A percentile compares a stretch with the other conserved stretches of the same genome.
Conservation (phyloP, 257 asterid species). For the Ocimum tenuiflorum region DNA sequence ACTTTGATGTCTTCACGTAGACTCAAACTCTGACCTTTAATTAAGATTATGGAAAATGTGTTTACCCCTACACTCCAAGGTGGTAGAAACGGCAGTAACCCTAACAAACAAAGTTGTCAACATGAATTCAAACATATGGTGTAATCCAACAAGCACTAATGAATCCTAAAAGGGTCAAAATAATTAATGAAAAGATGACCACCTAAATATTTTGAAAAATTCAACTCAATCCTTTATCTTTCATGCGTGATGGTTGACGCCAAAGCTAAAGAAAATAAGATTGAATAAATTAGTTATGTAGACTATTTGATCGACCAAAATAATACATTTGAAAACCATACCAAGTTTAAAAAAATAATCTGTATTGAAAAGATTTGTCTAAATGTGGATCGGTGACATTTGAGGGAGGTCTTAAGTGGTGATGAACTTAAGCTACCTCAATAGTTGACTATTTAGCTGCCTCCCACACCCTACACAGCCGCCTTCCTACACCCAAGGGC, state of each 20-base stretch:
- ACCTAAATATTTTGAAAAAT: conserved; percentile 4
- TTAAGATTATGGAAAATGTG: too few relatives aligned
- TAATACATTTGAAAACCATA: not conserved
- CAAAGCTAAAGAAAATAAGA: conserved; percentile 12
- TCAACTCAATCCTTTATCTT: conserved; percentile 15
- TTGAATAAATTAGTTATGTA: not conserved
- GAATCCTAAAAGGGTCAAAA: not conserved
- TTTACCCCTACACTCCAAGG: too few relatives aligned
- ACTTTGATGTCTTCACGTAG: too few relatives aligned
- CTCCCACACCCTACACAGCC: not conserved
- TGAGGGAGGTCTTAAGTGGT: conserved; percentile 62
- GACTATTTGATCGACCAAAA: not conserved
- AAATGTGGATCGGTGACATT: conserved; percentile 35
- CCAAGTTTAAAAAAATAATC: not conserved
- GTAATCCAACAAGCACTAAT: not conserved
- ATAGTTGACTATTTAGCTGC: conserved; percentile 39
- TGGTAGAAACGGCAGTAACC: not conserved
- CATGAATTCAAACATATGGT: not conserved
- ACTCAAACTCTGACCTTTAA: too few relatives aligned
- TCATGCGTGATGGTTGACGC: conserved; percentile 42
- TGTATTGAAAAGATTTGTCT: conserved; percentile 12
- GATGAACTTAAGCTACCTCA: conserved; percentile 29
- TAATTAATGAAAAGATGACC: not conserved
- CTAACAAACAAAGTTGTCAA: not conserved
- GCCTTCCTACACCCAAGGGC: not conserved